Conservation (phyloP, 1,284 basidiomycete genomes). For the Boletus sp. region DNA sequence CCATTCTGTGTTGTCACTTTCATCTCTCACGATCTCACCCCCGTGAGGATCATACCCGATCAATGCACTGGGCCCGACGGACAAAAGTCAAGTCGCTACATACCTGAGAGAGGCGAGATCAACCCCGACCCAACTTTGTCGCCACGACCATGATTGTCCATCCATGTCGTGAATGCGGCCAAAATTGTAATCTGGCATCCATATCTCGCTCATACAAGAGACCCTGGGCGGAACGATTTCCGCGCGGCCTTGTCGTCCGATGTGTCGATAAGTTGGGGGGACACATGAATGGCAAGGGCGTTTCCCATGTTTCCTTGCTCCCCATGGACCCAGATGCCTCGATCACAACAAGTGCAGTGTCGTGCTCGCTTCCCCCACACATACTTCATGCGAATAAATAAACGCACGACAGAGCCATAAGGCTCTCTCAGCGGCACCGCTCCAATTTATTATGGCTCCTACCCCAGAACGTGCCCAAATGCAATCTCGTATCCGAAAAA, state of each 20-base stretch:
- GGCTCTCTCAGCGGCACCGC: conserved; percentile 17
- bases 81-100: no score
- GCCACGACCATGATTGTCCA: conserved; percentile 4
- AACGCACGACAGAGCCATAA: background rate
- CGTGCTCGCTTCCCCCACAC: background rate
- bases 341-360: background rate
- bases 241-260: conserved; percentile 12
- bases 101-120: background rate
- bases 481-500: background rate
- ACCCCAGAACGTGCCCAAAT: conserved; percentile 30
- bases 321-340: conserved; percentile 4
- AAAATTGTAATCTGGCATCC: no score
- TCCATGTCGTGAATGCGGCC: conserved; percentile 2
- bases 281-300: conserved; percentile 2
- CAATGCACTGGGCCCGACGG: background rate
- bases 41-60: conserved; percentile 22
- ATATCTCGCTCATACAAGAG: no score
- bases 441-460: conserved; percentile 1
- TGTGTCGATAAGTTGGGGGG: background rate
- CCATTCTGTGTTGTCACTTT: conserved; percentile 15
- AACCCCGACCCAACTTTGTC: conserved; percentile 8
- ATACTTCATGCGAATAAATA: background rate
- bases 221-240: conserved; percentile 22
- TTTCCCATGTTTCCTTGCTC: background rate
- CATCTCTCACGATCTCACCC: conserved; percentile 14